phyloP scores from a whole-genome alignment of 192 early-diverging fungal species.

The Backusella parvicylindrica region DNA sequence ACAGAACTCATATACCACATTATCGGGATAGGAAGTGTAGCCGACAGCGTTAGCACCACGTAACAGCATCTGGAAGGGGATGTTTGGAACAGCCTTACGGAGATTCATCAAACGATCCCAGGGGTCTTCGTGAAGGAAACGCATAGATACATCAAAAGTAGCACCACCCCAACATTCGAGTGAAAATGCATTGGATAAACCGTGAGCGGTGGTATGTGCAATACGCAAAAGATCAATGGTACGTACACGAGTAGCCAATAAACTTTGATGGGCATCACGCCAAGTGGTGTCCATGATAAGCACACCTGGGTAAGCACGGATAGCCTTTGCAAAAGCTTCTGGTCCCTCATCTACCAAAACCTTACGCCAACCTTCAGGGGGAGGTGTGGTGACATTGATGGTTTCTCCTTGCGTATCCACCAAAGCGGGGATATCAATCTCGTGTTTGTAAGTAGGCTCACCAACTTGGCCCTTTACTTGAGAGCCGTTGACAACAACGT shows the following conservation, averaged over 20 bases:
- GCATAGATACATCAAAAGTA: constrained; percentile 94
- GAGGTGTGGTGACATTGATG: constrained; percentile 58
- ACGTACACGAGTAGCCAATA: constrained; percentile 92
- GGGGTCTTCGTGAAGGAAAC: constrained; percentile 94
- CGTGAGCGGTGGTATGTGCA: constrained; percentile 86
- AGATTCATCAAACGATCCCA: constrained; percentile 89
- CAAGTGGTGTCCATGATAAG: constrained; percentile 97
- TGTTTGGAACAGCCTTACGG: constrained; percentile 85
- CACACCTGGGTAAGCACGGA: constrained; percentile 79
- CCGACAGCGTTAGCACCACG: constrained; percentile 97
- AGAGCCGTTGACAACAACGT: constrained; percentile 89
- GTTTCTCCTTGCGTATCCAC: constrained; percentile 39
- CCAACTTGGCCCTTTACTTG: constrained; percentile 86
- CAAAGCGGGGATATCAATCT: constrained; percentile 63
- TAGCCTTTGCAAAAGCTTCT: constrained; percentile 85
- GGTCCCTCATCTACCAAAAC: constrained; percentile 83
- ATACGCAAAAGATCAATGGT: constrained; percentile 82
- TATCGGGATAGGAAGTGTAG: constrained; percentile 96
- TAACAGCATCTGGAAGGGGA: constrained; percentile 98
- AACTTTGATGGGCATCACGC: constrained; percentile 93
- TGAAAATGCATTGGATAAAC: constrained; percentile 80
- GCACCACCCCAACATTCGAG: constrained; percentile 97
- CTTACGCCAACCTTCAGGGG: constrained; percentile 78
- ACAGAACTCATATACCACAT: constrained; percentile 96
- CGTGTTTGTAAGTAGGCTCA: constrained; percentile 59